Conservation (phyloP, 768 basidiomycete species). For the Boletus coccyginus region DNA sequence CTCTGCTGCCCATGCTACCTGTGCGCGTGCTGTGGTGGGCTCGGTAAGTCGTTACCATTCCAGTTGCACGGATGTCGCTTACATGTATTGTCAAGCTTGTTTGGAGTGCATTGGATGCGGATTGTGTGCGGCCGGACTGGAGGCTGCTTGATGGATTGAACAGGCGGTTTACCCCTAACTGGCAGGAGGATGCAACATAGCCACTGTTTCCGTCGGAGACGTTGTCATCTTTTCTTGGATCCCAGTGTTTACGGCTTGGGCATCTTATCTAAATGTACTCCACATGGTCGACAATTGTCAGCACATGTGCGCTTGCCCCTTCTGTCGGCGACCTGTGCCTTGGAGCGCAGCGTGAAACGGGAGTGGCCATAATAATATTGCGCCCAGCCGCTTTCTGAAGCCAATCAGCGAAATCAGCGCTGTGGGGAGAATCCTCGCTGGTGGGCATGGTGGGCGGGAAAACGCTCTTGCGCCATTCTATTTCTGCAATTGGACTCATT, state of each 20-base stretch:
- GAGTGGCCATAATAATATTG: not conserved
- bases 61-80: not conserved
- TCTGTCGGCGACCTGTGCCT: not conserved
- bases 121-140: slow-evolving; percentile 53
- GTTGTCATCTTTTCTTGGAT: not conserved
- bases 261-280: not conserved
- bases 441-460: not conserved
- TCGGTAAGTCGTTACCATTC: slow-evolving; percentile 40
- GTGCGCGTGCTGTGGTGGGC: slow-evolving; percentile 69
- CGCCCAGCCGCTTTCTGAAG: not conserved
- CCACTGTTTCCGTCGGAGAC: not conserved
- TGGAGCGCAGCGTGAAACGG: not conserved
- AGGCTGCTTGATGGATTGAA: slow-evolving; percentile 8
- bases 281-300: not conserved
- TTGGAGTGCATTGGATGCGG: slow-evolving; percentile 71
- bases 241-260: not conserved
- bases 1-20: slow-evolving; percentile 69
- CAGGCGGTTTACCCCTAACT: not conserved
- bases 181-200: too few species aligned
- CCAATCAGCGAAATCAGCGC: not conserved
- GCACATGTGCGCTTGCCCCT: not conserved
- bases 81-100: slow-evolving; percentile 42
- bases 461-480: not conserved
- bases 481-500: not conserved
- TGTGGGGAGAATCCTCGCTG: not conserved